Percentiles rank a stretch among this genome's conserved stretches.
These are phyloP conservation scores for Pseudohalonectria lignicola DNA, from an alignment of 2,329 filamentous ascomycete genomes.

Conservation along the genomic window DNA sequence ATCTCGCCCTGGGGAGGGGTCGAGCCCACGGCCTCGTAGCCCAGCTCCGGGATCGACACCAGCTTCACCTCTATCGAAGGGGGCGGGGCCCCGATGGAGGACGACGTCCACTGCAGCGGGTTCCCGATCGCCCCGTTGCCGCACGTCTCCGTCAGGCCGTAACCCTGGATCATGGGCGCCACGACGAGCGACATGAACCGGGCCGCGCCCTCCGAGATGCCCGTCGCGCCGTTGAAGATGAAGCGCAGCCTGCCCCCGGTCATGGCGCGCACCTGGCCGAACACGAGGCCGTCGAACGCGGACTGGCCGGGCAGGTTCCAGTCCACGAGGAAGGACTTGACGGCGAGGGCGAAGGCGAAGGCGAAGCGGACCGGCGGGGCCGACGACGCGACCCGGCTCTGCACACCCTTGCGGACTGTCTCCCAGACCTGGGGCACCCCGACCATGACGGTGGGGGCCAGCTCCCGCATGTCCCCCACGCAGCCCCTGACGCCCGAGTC, in stretches of 20 bases:
- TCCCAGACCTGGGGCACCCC: slow-evolving; percentile 97
- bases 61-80: slow-evolving; percentile 79
- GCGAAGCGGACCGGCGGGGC: slow-evolving; percentile 62
- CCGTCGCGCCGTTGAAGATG: slow-evolving; percentile 89
- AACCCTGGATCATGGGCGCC: slow-evolving; percentile 88
- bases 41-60: slow-evolving; percentile 80
- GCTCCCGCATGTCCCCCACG: slow-evolving; percentile 85
- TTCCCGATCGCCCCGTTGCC: slow-evolving; percentile 76
- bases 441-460: slow-evolving; percentile 79
- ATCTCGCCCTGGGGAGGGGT: slow-evolving; percentile 85
- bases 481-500: slow-evolving; percentile 82
- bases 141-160: slow-evolving; percentile 88
- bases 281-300: slow-evolving; percentile 71
- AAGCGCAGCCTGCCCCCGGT: slow-evolving; percentile 84
- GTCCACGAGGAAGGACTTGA: slow-evolving; percentile 47
- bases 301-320: slow-evolving; percentile 50
- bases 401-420: slow-evolving; percentile 89
- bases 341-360: slow-evolving; percentile 58
- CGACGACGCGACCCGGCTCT: slow-evolving; percentile 63
- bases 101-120: slow-evolving; percentile 72
- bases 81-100: slow-evolving; percentile 67
- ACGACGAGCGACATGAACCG: slow-evolving; percentile 87
- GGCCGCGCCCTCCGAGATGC: slow-evolving; percentile 77
- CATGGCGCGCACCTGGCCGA: slow-evolving; percentile 81
- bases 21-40: slow-evolving; percentile 65